Conservation (phyloP, 768 basidiomycete species). For the Boletus pseudo-olivaceus region DNA sequence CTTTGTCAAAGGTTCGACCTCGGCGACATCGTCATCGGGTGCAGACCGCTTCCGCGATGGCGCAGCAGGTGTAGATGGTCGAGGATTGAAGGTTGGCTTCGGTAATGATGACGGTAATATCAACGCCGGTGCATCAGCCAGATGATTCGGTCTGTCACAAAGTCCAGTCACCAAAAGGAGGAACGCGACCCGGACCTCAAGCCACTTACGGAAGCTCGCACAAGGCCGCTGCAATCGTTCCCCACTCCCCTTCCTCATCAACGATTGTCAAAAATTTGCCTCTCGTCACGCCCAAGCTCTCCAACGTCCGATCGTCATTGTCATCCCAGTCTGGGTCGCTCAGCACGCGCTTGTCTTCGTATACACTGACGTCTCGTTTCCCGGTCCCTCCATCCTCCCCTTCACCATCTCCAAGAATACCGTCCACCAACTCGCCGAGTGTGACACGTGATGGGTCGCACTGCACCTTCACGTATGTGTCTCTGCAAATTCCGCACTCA, state of each 20-base stretch:
- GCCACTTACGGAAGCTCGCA: slow-evolving; percentile 65
- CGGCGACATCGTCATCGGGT: slow-evolving; percentile 54
- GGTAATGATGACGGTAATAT: slow-evolving; percentile 68
- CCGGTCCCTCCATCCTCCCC: slow-evolving; percentile 34
- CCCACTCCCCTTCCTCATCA: slow-evolving; percentile 80
- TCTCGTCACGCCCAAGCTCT: slow-evolving; percentile 70
- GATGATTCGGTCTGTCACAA: slow-evolving; percentile 50
- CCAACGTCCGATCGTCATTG: slow-evolving; percentile 76
- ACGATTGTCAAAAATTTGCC: slow-evolving; percentile 88
- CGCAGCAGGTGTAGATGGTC: slow-evolving; percentile 36
- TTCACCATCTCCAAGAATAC: slow-evolving; percentile 55
- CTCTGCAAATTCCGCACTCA: slow-evolving; percentile 80
- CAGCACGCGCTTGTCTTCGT: slow-evolving; percentile 82
- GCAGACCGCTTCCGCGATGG: slow-evolving; percentile 56
- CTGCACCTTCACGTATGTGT: slow-evolving; percentile 69
- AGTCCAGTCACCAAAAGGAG: background rate
- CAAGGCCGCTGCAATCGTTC: slow-evolving; percentile 68
- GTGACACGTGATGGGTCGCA: slow-evolving; percentile 71
- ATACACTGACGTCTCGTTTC: slow-evolving; percentile 68
- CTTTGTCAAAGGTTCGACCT: slow-evolving; percentile 58
- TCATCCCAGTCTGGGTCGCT: slow-evolving; percentile 95
- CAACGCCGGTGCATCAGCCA: slow-evolving; percentile 46
- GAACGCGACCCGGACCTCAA: background rate
- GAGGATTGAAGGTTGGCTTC: slow-evolving; percentile 44
- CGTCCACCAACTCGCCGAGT: slow-evolving; percentile 69